Base-by-base conservation (phyloP, 2,329 filamentous ascomycete genomes). In the Phyllachora maydis region DNA sequence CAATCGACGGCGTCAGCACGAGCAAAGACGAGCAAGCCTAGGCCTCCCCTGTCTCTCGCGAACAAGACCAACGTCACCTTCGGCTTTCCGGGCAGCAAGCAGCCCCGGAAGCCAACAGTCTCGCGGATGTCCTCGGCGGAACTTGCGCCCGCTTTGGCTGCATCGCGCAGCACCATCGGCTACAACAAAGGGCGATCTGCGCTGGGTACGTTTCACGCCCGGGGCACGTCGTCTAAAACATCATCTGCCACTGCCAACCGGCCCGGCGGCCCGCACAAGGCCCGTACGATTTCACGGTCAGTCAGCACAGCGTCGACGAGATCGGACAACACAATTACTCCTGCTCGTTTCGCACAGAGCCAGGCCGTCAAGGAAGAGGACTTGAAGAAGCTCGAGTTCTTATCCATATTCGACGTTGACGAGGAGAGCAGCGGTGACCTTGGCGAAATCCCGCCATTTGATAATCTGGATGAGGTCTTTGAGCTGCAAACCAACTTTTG, bases 151-250 rank as follows among this genome's bases (percentile, higher is more conserved):
- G 71, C 74, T 2, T 59, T 65, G 12, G 65, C 64, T 5, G 69
- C 68, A 5, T 91, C 82, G 2, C 67, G 71, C 31, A 83, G 68
- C 26, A 92, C 82, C 0, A 60, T 92, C 19, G 83, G 83, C 10
- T 92, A 91, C 42, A 77, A 65, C 26, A 79, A 75, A 43, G 82
- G 83, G 16, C 65, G 78, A 16, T 53, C 53, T 4, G 52, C 59
- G 4, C 58, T 54, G 2, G n/a, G n/a, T n/a, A n/a, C n/a, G n/a
- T n/a, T n/a, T n/a, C n/a, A n/a, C n/a, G n/a, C n/a, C n/a, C n/a
- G n/a, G n/a, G n/a, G n/a, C n/a, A n/a, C n/a, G n/a, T n/a, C n/a
- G n/a, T n/a, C n/a, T n/a, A n/a, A n/a, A n/a, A n/a, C n/a, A n/a
- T n/a, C n/a, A n/a, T n/a, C n/a, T n/a, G n/a, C n/a, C n/a, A n/a